Evolutionary conservation across 2,329 filamentous ascomycete genomes (phyloP), one percentile per base, ranked within the genome.

Genomic region (Orbilia ellipsospora): DNA sequence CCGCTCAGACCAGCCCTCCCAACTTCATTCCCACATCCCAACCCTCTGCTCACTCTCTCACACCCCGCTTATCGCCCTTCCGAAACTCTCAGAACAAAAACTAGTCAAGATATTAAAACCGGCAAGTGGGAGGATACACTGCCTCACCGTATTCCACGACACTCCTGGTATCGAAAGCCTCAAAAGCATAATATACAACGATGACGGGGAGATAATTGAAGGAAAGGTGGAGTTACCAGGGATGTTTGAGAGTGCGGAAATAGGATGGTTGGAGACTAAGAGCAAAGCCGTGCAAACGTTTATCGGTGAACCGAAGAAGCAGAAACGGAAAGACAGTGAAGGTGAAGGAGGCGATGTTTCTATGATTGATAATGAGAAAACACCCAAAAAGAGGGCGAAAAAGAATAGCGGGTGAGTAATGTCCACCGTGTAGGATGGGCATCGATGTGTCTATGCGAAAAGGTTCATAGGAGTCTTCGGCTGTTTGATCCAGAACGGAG

Each of bases 1-100:
- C 10, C 85, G 87, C 10, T 86, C 78, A 5, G 86, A 86, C 10
- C 87, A 88, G 64, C 85, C 88, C 0, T 84, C 87, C 1, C 83
- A 85, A 1, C 87, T 91, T 68, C 86, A 88, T 77, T 85, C 85
- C 13, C 89, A 91, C 78, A 85, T 89, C 15, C 87, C 88, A 10
- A 84, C 86, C 72, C 85, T 89, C 80, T 82, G 87, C 45, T 83
- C 83, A 13, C 83, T 84, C 23, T 84, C 88, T 15, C 87, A 87
- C 0, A 83, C 82, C 28, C 81, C 82, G 20, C 84, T 92, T 1
- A 84, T 93, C 1, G 86, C 88, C 0, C 85, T 92, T 55, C 89
- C 89, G 0, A 88, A 86, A 62, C 82, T 86, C 0, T 87, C 86
- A 59, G 89, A 90, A 54, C 83, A 87, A 15, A 85, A 85, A 12